phyloP scores from a whole-genome alignment of 352 stramenopile species.

The Phytophthora cactorum region DNA sequence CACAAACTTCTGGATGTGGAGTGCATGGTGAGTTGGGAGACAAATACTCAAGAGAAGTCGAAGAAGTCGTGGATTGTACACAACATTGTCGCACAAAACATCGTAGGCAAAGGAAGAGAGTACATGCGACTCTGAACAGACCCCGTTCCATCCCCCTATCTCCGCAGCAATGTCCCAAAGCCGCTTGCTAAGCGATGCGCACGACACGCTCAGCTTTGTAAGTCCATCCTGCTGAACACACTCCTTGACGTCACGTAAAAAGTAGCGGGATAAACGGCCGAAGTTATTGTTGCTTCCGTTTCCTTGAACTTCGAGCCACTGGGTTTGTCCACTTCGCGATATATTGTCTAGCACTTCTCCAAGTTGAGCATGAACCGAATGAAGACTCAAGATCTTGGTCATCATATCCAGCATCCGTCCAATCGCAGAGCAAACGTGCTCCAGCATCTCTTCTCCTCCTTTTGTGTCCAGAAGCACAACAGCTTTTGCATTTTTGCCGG shows the following conservation, averaged over 20 bases:
- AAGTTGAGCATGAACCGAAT: conserved; percentile 29
- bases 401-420: conserved; percentile 37
- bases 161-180: conserved; percentile 39
- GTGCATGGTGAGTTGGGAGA: conserved; percentile 36
- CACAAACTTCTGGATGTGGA: conserved; percentile 32
- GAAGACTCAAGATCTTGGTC: conserved; percentile 14
- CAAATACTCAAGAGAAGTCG: conserved; percentile 53
- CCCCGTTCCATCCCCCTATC: conserved; percentile 12
- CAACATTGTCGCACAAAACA: conserved; percentile 70
- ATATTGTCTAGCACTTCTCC: conserved; percentile 13
- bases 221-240: conserved; percentile 40
- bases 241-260: conserved; percentile 47
- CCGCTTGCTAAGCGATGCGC: conserved; percentile 45
- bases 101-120: conserved; percentile 46
- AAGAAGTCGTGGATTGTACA: conserved; percentile 65
- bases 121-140: conserved; percentile 7
- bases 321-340: conserved; percentile 11
- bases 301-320: conserved; percentile 3
- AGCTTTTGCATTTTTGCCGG: conserved; percentile 28
- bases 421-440: conserved; percentile 49
- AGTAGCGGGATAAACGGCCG: conserved; percentile 30
- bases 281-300: conserved; percentile 26
- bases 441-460: conserved; percentile 46
- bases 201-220: conserved; percentile 52
- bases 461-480: conserved; percentile 51